These are phyloP conservation scores for Loxodes magnus DNA, from an alignment of 73 alveolate species.

Conservation along the genomic window DNA sequence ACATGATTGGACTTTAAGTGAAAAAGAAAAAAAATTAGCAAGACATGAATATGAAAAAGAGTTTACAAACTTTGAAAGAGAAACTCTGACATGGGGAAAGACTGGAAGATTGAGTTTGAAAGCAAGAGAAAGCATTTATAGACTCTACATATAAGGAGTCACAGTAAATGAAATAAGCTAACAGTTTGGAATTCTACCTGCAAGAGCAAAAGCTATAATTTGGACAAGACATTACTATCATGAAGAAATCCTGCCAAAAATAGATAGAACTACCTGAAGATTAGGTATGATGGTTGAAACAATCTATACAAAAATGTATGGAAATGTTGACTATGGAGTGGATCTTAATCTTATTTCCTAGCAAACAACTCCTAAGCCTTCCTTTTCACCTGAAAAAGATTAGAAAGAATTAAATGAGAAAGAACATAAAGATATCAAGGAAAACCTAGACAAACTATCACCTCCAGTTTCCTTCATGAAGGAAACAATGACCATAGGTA, in stretches of 20 bases:
- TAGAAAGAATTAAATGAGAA: no score
- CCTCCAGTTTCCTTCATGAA: no score
- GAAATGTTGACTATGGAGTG: slow-evolving; percentile 53
- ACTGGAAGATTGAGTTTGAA: slow-evolving; percentile 41
- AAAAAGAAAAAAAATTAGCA: no score
- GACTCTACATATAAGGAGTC: slow-evolving; percentile 36
- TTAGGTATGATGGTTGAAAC: slow-evolving; percentile 36
- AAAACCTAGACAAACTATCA: no score
- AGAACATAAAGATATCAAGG: no score
- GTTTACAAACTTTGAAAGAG: neutral
- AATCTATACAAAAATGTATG: slow-evolving; percentile 24
- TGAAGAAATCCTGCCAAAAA: slow-evolving; percentile 49
- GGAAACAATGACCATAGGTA: slow-evolving; percentile 19
- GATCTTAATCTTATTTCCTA: slow-evolving; percentile 34
- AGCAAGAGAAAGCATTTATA: slow-evolving; percentile 46
- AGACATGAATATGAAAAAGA: neutral
- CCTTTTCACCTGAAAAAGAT: no score
- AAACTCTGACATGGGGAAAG: neutral
- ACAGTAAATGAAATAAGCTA: slow-evolving; percentile 41
- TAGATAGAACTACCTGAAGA: slow-evolving; percentile 36
- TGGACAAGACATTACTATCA: slow-evolving; percentile 37
- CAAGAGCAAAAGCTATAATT: slow-evolving; percentile 60
- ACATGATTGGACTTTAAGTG: no score
- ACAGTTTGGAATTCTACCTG: slow-evolving; percentile 56
- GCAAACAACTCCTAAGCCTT: no score